Evolutionary conservation across 2,329 filamentous ascomycete genomes (phyloP), one percentile per base, ranked within the genome.

Genomic region (Pezizomycotina sp.): DNA sequence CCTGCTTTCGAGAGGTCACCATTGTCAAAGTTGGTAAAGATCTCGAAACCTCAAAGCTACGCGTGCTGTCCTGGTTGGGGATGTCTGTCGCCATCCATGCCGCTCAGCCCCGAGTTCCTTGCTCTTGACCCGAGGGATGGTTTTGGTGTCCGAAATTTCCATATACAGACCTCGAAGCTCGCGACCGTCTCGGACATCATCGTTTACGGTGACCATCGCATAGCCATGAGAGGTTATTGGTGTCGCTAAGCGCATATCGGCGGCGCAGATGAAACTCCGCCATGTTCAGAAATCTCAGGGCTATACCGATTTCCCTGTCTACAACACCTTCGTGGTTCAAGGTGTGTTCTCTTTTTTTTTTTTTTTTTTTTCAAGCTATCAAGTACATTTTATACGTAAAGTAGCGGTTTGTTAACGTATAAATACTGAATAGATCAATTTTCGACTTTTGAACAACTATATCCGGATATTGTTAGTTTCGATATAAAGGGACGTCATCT

Each of bases 61-160:
- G 92, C 56, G 86, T 19, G 82, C 89, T 15, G 69, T 95, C 48
- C 67, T 76, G 3, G 77, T 83, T 0, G 70, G 79, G 1, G 89
- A 95, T 56, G 65, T 95, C 58, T 95, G 38, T 65, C 71, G 23
- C 50, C 62, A 13, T 35, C 52, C n/a, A 36, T 18, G 32, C 53
- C 58, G n/a, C 57, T 62, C 8, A 58, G 59, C 10, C 59, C 68
- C 27, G 65, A 73, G 14, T 92, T 98, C 53, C 61, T 83, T 43
- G 80, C 92, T 27, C 68, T 76, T 25, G 89, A 98, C 53, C 89
- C 89, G 1, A 69, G 63, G 37, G 80, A 92, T 47, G 89, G 89
- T 6, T 95, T 95, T 54, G 92, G 82, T 4, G 84, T 95, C 27
- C 73, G 89, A 28, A 95, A 95, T 56, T 98, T 98, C 54, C 86